These are phyloP conservation scores for Bipolaris oryzae DNA, from an alignment of 2,329 filamentous ascomycete species.

Conservation along the genomic window DNA sequence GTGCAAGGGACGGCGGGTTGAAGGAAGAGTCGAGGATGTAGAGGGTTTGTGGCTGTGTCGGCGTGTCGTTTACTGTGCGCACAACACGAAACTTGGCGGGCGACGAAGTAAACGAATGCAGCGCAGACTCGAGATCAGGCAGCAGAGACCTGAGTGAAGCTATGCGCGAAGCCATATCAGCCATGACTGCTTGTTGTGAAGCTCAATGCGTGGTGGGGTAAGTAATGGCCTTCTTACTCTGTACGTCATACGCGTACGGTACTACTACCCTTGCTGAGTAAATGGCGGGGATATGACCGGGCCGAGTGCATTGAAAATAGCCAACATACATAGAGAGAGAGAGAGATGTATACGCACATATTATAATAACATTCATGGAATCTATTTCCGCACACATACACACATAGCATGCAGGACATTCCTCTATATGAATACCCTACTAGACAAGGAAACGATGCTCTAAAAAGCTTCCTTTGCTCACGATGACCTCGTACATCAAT, in stretches of 20 bases:
- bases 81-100: conserved; percentile 45
- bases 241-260: conserved; percentile 3
- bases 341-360: no score
- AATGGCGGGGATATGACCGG: not conserved
- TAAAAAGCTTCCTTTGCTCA: no score
- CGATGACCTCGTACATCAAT: no score
- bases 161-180: conserved; percentile 39
- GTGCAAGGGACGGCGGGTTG: conserved; percentile 68
- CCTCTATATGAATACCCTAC: no score
- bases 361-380: no score
- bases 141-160: conserved; percentile 34
- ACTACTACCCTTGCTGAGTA: no score
- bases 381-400: no score
- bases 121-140: conserved; percentile 41
- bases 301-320: no score
- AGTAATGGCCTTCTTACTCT: not conserved
- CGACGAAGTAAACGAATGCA: conserved; percentile 43
- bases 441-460: no score
- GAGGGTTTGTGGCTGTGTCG: conserved; percentile 52
- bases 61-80: conserved; percentile 41
- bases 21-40: conserved; percentile 71
- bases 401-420: no score
- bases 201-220: conserved; percentile 1
- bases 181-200: conserved; percentile 13
- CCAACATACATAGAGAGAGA: no score